Percentiles rank a stretch among this genome's conserved stretches.
These are phyloP conservation scores for Russula lepida DNA, from an alignment of 768 basidiomycete genomes.

Conservation along the genomic window DNA sequence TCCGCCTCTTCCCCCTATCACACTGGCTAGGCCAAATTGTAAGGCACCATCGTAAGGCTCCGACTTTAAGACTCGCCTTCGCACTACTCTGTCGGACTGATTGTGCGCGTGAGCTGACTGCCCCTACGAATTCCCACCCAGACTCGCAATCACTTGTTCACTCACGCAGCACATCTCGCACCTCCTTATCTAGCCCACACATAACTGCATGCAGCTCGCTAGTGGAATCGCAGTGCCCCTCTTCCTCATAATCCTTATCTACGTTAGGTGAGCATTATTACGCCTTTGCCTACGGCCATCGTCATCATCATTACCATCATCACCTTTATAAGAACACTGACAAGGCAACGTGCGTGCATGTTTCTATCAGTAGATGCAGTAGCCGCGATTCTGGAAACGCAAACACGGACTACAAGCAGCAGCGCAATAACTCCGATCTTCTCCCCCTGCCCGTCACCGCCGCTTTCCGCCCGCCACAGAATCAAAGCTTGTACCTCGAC, in stretches of 20 bases:
- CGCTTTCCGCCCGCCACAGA: neutral
- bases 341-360: neutral
- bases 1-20: neutral
- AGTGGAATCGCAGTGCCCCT: neutral
- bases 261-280: neutral
- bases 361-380: neutral
- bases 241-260: neutral
- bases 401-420: neutral
- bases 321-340: neutral
- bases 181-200: neutral
- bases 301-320: neutral
- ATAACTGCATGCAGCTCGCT: constrained; percentile 7
- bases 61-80: neutral
- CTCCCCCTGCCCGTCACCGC: neutral
- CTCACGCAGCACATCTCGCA: neutral
- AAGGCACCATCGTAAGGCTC: neutral
- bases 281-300: neutral
- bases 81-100: neutral
- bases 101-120: neutral
- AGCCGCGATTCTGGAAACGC: neutral
- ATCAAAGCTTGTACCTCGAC: neutral
- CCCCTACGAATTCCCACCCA: neutral
- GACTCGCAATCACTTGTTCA: neutral
- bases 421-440: neutral
- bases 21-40: neutral